Percentiles rank a stretch among this genome's conserved stretches.
These are phyloP conservation scores for Fomitopsis pinicola DNA, from an alignment of 1,284 basidiomycete genomes.

Conservation along the genomic window DNA sequence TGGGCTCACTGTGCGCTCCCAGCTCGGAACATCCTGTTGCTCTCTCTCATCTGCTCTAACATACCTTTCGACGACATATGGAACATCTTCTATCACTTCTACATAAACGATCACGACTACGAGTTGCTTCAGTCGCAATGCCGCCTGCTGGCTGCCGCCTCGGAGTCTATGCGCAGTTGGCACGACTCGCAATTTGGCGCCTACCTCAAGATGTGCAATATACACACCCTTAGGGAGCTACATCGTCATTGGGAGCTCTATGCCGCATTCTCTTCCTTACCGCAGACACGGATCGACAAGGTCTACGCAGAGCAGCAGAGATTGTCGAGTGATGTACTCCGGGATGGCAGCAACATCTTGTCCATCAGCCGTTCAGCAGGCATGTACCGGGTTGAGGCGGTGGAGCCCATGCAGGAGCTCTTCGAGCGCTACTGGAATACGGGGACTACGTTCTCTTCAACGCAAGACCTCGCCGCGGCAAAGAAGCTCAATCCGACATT, in stretches of 20 bases:
- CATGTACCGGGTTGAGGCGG: constrained; percentile 26
- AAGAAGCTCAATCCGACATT: constrained; percentile 45
- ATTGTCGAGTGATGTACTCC: constrained; percentile 3
- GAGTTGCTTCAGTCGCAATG: constrained; percentile 40
- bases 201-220: constrained; percentile 35
- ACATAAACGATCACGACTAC: constrained; percentile 39
- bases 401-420: constrained; percentile 16
- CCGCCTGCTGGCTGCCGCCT: constrained; percentile 35
- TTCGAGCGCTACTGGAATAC: constrained; percentile 38
- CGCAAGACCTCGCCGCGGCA: constrained; percentile 21
- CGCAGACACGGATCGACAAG: constrained; percentile 5
- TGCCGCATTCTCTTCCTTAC: constrained; percentile 16
- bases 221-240: constrained; percentile 37
- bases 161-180: constrained; percentile 39
- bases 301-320: constrained; percentile 17
- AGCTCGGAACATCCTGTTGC: constrained; percentile 40
- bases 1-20: neutral
- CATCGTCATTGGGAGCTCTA: constrained; percentile 42
- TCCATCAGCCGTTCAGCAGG: constrained; percentile 34
- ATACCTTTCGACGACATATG: constrained; percentile 34
- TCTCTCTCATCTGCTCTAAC: constrained; percentile 31
- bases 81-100: constrained; percentile 57
- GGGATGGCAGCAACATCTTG: neutral
- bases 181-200: constrained; percentile 34
- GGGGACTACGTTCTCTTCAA: constrained; percentile 35